phyloP scores from a whole-genome alignment of 1,284 basidiomycete genomes.

The Apiotrichum porosum region DNA sequence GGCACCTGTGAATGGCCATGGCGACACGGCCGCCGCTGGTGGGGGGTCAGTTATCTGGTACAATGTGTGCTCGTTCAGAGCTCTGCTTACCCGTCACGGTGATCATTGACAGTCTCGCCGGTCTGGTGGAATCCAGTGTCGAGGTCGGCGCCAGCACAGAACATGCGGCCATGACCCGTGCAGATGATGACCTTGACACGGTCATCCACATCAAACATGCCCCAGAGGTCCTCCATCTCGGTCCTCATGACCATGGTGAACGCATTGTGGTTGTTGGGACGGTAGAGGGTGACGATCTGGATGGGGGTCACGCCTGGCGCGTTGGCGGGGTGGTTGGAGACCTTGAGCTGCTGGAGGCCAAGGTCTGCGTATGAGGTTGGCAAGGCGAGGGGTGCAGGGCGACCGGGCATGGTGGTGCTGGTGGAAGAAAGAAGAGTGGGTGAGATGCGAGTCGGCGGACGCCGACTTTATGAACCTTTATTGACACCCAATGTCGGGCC shows the following conservation, averaged over 20 bases:
- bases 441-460: no score
- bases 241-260: constrained; percentile 15
- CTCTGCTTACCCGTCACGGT: constrained; percentile 11
- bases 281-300: constrained; percentile 20
- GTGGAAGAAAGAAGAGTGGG: no score
- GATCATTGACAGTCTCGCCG: constrained; percentile 5
- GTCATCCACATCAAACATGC: constrained; percentile 12
- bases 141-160: constrained; percentile 20
- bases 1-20: constrained; percentile 15
- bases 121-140: constrained; percentile 8
- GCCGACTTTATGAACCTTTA: no score
- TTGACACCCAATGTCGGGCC: no score
- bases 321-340: constrained; percentile 12
- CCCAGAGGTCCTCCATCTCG: constrained; percentile 11
- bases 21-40: constrained; percentile 14
- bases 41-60: no score
- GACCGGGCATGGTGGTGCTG: neutral
- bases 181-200: constrained; percentile 16
- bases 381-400: neutral
- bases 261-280: constrained; percentile 14
- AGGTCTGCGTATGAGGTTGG: constrained; percentile 11
- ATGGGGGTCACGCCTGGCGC: constrained; percentile 18
- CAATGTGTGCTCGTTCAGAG: neutral
- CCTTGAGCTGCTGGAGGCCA: constrained; percentile 1
- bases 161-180: constrained; percentile 16